Evolutionary conservation across 202 grass and related monocot genomes (phyloP).

Genomic region (Saccharum hybrid): DNA sequence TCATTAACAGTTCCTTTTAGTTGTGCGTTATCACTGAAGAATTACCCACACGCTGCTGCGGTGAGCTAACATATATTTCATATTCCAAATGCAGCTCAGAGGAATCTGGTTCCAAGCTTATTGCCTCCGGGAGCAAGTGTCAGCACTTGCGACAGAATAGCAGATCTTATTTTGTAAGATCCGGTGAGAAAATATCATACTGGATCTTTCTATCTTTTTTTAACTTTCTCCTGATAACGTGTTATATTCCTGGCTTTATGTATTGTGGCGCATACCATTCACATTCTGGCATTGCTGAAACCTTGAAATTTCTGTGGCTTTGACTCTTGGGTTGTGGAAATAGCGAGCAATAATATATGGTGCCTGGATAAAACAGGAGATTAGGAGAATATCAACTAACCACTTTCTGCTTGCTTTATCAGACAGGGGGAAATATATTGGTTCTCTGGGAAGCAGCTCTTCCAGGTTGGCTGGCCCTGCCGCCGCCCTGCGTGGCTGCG

Average conservation of each 20-base stretch:
- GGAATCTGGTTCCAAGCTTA: slow-evolving; percentile 13
- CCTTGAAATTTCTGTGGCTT: slow-evolving; percentile 1
- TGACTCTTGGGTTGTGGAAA: not conserved
- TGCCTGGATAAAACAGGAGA: not conserved
- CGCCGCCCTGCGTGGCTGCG: not conserved
- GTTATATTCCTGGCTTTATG: not conserved
- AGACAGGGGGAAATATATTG: not conserved
- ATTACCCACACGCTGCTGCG: not conserved
- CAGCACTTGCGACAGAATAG: not conserved
- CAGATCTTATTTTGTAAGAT: not conserved
- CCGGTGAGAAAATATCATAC: not conserved
- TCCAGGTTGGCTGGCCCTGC: not conserved
- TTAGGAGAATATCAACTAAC: slow-evolving; percentile 32
- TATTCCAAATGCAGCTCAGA: slow-evolving; percentile 1
- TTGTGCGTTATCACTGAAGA: not conserved
- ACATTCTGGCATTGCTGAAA: not conserved
- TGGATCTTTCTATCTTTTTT: not conserved
- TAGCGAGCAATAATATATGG: not conserved
- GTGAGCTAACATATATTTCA: not conserved
- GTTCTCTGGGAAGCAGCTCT: not conserved
- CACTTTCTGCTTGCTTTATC: slow-evolving; percentile 23
- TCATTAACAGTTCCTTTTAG: not conserved
- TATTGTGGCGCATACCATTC: not conserved
- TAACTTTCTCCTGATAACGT: not conserved
- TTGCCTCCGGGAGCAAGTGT: not conserved